Base-by-base conservation (phyloP, 345 rosid genomes). In the Lumnitzera racemosa region DNA sequence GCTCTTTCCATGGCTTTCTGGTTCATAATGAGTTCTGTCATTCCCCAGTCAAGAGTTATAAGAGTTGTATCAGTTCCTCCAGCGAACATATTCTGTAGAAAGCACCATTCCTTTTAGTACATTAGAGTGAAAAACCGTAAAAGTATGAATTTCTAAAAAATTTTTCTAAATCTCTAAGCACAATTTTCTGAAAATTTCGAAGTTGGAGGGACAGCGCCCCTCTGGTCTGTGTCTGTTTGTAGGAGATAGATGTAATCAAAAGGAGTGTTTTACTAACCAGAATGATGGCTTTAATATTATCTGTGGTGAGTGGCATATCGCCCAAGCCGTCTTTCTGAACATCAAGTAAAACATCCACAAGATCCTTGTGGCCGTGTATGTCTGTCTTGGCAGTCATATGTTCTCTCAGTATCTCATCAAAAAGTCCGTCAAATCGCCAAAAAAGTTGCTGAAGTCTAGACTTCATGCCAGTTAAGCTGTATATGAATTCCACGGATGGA, bases 11-110 rank as follows among this genome's bases (percentile, higher is more conserved):
- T 72, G 51, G 68, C 71, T 48, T 24, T 54, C 0, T 57, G 75
- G 61, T 76, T 78, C 72, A 15, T 62, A 16, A 62, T 63, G 5
- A 83, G 81, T 69, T 80, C 83, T 2, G 88, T 80, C 74, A 74
- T 78, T 47, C 51, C 72, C 82, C 79, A 74, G 51, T 65, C 77
- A 9, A 74, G 71, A 24, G 77, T 49, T 16, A 69, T 66, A 61
- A 65, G 65, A 48, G 67, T 71, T 47, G 79, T 74, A 55, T 69
- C 79, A 2, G 72, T 78, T 57, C 82, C 77, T 14, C 72, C 82
- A 16, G 70, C 72, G 53, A 78, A 78, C 70, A 78, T 66, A 59
- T 78, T 72, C 82, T 78, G 67, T 51, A 69, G 64, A 13, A 49
- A 23, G 10, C 11, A 36, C 43, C 7, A 36, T 36, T 36, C 43